These are phyloP conservation scores for Dalbergia oliveri DNA, from an alignment of 306 rosid species.

Conservation along the genomic window DNA sequence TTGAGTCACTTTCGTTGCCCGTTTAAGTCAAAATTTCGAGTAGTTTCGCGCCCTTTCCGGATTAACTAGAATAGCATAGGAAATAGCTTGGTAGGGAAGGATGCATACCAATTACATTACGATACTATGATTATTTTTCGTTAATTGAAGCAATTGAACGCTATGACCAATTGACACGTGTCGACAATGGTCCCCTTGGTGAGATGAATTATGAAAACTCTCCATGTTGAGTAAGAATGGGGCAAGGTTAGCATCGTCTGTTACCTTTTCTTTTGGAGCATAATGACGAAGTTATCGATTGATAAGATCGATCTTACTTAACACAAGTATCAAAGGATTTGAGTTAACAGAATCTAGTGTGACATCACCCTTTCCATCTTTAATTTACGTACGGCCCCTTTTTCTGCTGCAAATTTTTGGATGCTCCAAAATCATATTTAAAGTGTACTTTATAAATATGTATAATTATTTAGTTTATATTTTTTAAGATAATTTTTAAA, in stretches of 20 bases:
- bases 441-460: too few relatives aligned
- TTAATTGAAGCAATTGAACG: neutral
- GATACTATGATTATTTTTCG: too few relatives aligned
- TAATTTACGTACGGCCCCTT: too few relatives aligned
- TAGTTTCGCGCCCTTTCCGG: neutral
- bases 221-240: neutral
- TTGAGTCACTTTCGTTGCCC: neutral
- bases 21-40: neutral
- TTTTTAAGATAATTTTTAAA: too few relatives aligned
- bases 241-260: neutral
- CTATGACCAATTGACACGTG: neutral
- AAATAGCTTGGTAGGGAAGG: neutral
- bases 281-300: too few relatives aligned
- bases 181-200: neutral
- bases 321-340: too few relatives aligned
- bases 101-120: neutral
- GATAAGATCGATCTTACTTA: too few relatives aligned
- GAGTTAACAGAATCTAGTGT: too few relatives aligned
- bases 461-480: too few relatives aligned
- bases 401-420: too few relatives aligned
- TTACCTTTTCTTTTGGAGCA: neutral
- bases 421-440: too few relatives aligned
- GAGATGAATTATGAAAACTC: neutral
- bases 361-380: too few relatives aligned
- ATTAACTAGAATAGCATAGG: neutral